phyloP scores from a whole-genome alignment of 768 basidiomycete genomes.

The Hemileccinum rubropunctum region DNA sequence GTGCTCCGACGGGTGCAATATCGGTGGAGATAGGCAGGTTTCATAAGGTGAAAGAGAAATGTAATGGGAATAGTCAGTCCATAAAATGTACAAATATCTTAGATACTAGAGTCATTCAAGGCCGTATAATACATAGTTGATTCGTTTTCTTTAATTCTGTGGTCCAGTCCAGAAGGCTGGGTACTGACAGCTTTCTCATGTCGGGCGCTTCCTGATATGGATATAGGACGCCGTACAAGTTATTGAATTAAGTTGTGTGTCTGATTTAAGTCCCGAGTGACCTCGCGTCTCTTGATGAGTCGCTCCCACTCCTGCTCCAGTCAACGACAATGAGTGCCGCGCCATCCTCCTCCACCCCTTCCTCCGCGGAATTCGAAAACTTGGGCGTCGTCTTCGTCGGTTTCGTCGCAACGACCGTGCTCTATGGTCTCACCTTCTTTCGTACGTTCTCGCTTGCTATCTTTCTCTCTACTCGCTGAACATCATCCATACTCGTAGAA shows the following conservation, averaged over 20 bases:
- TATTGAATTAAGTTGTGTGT: constrained; percentile 3
- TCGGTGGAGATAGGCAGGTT: too few relatives aligned
- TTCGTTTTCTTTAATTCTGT: too few relatives aligned
- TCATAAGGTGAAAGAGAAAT: too few relatives aligned
- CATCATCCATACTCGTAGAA: constrained; percentile 11
- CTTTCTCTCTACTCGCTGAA: background rate
- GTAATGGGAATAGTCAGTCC: too few relatives aligned
- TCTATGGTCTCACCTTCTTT: constrained; percentile 36
- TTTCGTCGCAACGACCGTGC: constrained; percentile 23
- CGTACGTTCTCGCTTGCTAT: constrained; percentile 15
- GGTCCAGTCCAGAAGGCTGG: too few relatives aligned
- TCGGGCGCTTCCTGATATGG: background rate
- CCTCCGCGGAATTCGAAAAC: constrained; percentile 25
- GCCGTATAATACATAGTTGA: too few relatives aligned
- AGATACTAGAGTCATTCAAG: too few relatives aligned
- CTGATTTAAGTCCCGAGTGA: background rate
- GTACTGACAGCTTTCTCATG: too few relatives aligned
- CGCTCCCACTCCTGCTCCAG: background rate
- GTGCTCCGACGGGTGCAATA: too few relatives aligned
- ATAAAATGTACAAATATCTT: too few relatives aligned
- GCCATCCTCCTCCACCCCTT: background rate
- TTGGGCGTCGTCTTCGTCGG: constrained; percentile 26
- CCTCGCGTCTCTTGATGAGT: background rate
- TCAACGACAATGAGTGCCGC: constrained; percentile 16
- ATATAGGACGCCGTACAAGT: background rate